Conservation (phyloP, 257 asterid species). For the Knoxia roxburghii region DNA sequence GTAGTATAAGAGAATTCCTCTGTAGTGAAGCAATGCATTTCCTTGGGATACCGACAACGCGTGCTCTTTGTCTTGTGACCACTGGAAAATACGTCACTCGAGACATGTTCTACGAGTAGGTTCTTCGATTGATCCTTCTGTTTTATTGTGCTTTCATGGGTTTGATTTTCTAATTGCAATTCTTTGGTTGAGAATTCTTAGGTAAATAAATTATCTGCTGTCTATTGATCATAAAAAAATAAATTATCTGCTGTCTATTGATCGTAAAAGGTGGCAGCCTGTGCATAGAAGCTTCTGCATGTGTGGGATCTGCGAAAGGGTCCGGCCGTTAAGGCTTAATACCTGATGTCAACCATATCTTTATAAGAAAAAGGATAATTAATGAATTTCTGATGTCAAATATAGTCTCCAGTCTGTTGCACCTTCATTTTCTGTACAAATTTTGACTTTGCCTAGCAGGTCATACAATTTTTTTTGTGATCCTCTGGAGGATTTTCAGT, state of each 20-base stretch:
- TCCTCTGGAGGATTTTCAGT: background rate
- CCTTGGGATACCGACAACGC: slow-evolving; percentile 95
- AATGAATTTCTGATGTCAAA: background rate
- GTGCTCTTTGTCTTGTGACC: slow-evolving; percentile 88
- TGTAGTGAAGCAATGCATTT: slow-evolving; percentile 98
- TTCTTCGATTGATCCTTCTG: slow-evolving; percentile 3
- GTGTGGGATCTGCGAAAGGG: too few relatives aligned
- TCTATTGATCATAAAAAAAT: too few relatives aligned
- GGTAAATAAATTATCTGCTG: background rate
- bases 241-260: too few relatives aligned
- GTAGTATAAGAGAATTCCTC: slow-evolving; percentile 92
- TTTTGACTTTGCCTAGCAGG: background rate
- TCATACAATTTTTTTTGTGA: background rate
- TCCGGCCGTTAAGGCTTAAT: too few relatives aligned
- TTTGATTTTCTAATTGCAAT: background rate
- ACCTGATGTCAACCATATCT: background rate
- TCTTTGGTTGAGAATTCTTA: background rate
- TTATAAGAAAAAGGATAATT: background rate
- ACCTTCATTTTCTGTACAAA: background rate
- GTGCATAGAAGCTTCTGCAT: too few relatives aligned
- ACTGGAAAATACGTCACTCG: slow-evolving; percentile 82
- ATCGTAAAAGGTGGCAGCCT: too few relatives aligned
- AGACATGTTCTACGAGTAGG: slow-evolving; percentile 99
- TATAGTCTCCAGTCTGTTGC: background rate
- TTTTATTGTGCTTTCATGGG: background rate